Conservation (phyloP, 192 early-diverging fungal genomes). For the Coemansia sp. region DNA sequence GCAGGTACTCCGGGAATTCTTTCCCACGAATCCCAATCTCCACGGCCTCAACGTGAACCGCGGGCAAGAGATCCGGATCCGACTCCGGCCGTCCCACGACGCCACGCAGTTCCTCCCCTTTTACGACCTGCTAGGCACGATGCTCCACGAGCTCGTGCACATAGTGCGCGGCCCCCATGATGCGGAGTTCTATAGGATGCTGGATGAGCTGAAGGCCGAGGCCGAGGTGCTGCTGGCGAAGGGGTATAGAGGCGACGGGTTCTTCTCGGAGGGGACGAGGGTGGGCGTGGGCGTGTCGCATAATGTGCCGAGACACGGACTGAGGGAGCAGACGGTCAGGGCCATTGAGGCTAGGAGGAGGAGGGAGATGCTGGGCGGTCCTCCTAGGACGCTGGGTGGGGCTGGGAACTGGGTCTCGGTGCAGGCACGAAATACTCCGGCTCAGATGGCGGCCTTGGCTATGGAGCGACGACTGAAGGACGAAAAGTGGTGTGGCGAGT, state of each 20-base stretch:
- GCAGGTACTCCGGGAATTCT: slow-evolving; percentile 31
- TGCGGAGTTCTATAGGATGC: slow-evolving; percentile 24
- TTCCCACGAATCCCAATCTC: slow-evolving; percentile 25
- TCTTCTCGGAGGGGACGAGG: slow-evolving; percentile 22
- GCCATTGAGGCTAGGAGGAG: slow-evolving; percentile 20
- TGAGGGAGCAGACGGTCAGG: slow-evolving; percentile 11
- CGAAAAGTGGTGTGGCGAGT: slow-evolving; percentile 43
- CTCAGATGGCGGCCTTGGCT: slow-evolving; percentile 45
- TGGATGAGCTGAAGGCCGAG: slow-evolving; percentile 37
- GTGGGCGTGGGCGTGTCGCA: slow-evolving; percentile 25
- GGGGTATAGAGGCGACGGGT: slow-evolving; percentile 48
- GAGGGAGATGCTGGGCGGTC: slow-evolving; percentile 9
- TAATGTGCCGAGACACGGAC: slow-evolving; percentile 20
- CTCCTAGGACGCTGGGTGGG: slow-evolving; percentile 6
- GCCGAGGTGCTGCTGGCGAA: slow-evolving; percentile 26
- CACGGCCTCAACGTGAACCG: slow-evolving; percentile 44
- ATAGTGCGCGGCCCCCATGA: slow-evolving; percentile 43
- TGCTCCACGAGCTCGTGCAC: slow-evolving; percentile 53
- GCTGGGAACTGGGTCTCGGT: background rate
- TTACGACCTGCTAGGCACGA: slow-evolving; percentile 40
- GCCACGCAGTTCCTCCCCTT: slow-evolving; percentile 25
- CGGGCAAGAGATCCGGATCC: slow-evolving; percentile 42
- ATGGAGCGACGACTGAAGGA: slow-evolving; percentile 34
- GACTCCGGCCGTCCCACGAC: slow-evolving; percentile 27
- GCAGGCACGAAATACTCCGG: slow-evolving; percentile 20